A percentile compares a stretch with the other conserved stretches of the same genome.
Evolutionary conservation across 1,284 basidiomycete species (phyloP).

Genomic region (Cryptococcus sp.): DNA sequence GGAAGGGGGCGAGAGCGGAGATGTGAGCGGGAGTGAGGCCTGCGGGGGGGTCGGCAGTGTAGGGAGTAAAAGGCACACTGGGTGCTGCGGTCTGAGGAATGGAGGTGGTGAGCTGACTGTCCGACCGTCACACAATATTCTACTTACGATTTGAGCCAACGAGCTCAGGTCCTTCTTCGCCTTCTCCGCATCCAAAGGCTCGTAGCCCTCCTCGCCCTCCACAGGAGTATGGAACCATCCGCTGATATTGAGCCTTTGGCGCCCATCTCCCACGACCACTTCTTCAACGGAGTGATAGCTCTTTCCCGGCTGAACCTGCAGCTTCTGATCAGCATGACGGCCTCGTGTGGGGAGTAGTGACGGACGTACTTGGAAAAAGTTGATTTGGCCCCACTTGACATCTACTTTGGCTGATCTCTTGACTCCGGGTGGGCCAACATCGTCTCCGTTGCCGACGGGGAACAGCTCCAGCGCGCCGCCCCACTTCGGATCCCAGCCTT

Average conservation of each 20-base stretch:
- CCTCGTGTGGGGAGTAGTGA: neutral
- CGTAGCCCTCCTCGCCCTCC: conserved; percentile 85
- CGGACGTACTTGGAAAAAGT: conserved; percentile 73
- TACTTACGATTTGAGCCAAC: conserved; percentile 52
- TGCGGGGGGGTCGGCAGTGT: conserved; percentile 46
- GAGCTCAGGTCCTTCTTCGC: conserved; percentile 64
- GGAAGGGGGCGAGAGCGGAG: conserved; percentile 73
- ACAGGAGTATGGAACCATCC: conserved; percentile 97
- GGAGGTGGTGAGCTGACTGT: neutral
- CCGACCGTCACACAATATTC: no score
- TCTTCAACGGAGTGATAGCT: conserved; percentile 98
- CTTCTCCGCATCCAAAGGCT: conserved; percentile 65
- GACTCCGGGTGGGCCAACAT: conserved; percentile 47
- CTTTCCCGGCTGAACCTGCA: conserved; percentile 68
- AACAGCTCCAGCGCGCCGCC: conserved; percentile 97
- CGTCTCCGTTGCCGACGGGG: conserved; percentile 58
- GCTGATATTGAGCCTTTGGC: conserved; percentile 80
- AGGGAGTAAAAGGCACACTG: conserved; percentile 53
- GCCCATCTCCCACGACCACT: conserved; percentile 77
- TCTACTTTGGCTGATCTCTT: conserved; percentile 45
- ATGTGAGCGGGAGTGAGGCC: conserved; percentile 64
- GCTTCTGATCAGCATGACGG: neutral
- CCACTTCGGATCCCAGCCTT: conserved; percentile 74
- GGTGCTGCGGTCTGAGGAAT: conserved; percentile 61
- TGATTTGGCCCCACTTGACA: conserved; percentile 89